Base-by-base conservation (phyloP, 1,139 yeast genomes). In the Hansenula lynferdii region DNA sequence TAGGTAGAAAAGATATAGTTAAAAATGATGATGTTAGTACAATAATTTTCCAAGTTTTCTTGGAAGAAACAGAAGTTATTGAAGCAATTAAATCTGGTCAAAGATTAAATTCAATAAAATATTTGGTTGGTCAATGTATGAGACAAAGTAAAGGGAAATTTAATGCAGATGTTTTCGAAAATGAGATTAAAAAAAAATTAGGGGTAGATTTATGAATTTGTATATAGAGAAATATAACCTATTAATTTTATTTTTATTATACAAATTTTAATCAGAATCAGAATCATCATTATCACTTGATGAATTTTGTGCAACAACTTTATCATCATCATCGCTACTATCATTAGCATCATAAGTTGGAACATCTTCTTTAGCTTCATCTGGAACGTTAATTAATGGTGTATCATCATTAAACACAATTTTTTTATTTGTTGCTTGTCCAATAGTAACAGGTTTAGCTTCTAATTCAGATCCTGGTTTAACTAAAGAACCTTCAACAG, bases 41-140 rank as follows among this genome's bases (percentile, higher is more conserved):
- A 16, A 60, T 82, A 0, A 82, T 95, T 45, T 45, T 47, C n/a
- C 63, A 66, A 15, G 75, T 10, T 5, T 5, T 85, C 6, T 57
- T 87, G 1, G 52, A 49, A 0, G 60, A 62, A n/a, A 69, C 70
- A 1, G 75, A 72, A 16, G 76, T 84, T 14, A 84, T 84, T 8
- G 62, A 65, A 6, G 76, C 77, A 36, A 72, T 84, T 16, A 58
- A 62, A 25, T 57, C 66, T 0, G 89, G 89, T 0, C 82, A 82
- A 40, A 75, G 72, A 45, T 62, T 66, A 29, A 75, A 74, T 34
- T 76, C 89, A 15, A 58, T 90, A 22, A 85, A 89, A 53, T 89
- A 70, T 53, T 65, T 92, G 41, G 72, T 92, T 4, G 98, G 97
- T 0, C 77, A 77, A 54, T 95, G 89, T 14, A 87, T 94, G 96